Evolutionary conservation across 345 rosid genomes (phyloP), one percentile per base, ranked within the genome.

Genomic region (Sisymbrium altissimum): DNA sequence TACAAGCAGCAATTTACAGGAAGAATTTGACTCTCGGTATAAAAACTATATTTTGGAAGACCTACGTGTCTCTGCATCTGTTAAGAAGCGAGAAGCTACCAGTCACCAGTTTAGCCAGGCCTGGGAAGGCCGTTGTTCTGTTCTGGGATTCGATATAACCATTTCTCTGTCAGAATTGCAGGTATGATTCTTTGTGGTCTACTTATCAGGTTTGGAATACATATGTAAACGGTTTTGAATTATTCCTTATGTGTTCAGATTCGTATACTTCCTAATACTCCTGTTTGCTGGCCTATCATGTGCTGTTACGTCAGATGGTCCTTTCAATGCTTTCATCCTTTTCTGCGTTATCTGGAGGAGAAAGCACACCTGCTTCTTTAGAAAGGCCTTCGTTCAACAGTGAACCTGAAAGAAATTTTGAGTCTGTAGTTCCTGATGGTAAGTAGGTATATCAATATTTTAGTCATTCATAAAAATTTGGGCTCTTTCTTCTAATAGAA

Each of bases 381-480:
- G 78, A 49, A 70, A 77, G 86, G 56, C 80, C 74, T 64, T 67
- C 62, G 70, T 59, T 83, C 41, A 61, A 57, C 64, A 70, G 77
- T 72, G 88, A 78, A 75, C 73, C 71, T 46, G 80, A 78, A 66
- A 67, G 71, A 55, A 64, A 78, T 80, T 82, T 87, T 38, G 87
- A 83, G 82, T 81, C 77, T 67, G 40, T 83, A 62, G 80, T 93
- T 84, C 93, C 96, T 21, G 78, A 93, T 83, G 97, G 98, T 93
- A 85, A 41, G 72, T 77, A 54, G 44, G 53, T 63, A 62, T 73
- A 61, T 50, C 62, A 73, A 7, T 35, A 48, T 23, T 40, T 46
- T 53, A 25, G 66, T 38, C 39, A 38, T 75, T 30, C 64, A 9
- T 55, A 64, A 71, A 68, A 56, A 53, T 64, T 66, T 71, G 66